A percentile compares a stretch with the other conserved stretches of the same genome.
phyloP scores from a whole-genome alignment of 495 filamentous ascomycete species.

The Geoglossum glabrum region DNA sequence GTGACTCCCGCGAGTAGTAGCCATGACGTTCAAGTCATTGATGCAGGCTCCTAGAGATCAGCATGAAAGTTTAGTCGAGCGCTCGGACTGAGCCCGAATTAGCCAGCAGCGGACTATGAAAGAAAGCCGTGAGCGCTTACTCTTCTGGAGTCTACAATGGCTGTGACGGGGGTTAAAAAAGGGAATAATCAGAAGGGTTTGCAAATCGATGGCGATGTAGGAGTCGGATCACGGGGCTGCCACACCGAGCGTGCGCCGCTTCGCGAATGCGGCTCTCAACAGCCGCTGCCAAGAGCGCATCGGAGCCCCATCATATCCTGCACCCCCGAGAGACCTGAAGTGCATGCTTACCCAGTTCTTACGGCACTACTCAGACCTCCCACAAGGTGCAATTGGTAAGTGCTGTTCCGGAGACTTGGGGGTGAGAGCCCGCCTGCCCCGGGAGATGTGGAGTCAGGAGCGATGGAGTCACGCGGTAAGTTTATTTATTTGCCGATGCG shows the following conservation, averaged over 20 bases:
- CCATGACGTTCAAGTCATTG: background rate
- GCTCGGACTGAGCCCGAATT: background rate
- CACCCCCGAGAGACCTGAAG: background rate
- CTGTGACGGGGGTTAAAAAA: background rate
- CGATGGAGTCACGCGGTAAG: background rate
- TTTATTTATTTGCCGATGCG: background rate
- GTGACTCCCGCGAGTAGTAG: background rate
- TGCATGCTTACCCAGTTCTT: conserved; percentile 1
- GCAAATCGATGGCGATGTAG: background rate
- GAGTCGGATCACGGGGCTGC: conserved; percentile 2
- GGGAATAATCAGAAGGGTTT: background rate
- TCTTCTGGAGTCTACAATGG: background rate
- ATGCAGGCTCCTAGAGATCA: background rate
- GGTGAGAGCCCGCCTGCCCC: background rate
- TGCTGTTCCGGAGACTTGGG: background rate
- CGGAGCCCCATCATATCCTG: background rate
- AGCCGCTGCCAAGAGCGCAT: background rate
- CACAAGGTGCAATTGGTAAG: background rate
- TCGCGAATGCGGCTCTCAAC: conserved; percentile 1
- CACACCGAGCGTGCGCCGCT: background rate
- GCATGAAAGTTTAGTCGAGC: background rate
- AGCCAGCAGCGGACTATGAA: background rate
- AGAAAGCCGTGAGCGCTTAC: background rate
- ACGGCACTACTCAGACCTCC: background rate
- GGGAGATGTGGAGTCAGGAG: background rate